phyloP scores from a whole-genome alignment of 306 rosid genomes.

The Begonia masoniana region DNA sequence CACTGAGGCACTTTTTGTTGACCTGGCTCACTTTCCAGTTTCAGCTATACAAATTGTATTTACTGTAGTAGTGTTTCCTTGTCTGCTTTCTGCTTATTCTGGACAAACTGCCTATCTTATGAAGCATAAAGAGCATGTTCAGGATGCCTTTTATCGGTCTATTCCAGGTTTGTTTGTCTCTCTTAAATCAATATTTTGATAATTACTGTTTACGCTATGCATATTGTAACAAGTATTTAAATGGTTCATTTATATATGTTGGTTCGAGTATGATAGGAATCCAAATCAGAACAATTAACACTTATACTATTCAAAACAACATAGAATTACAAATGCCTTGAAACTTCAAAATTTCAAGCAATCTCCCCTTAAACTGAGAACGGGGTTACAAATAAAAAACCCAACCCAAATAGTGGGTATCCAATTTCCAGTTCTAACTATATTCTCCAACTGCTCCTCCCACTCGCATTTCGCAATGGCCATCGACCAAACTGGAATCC shows the following conservation, averaged over 20 bases:
- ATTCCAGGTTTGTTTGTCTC: constrained; percentile 66
- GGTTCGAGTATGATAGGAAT: too few relatives aligned
- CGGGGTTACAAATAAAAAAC: too few relatives aligned
- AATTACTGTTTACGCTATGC: background rate
- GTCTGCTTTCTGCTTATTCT: constrained; percentile 88
- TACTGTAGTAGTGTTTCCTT: constrained; percentile 84
- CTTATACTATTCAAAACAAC: too few relatives aligned
- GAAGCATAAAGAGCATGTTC: constrained; percentile 33
- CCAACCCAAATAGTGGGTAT: too few relatives aligned
- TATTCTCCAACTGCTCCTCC: too few relatives aligned
- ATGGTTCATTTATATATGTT: background rate
- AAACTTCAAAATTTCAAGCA: too few relatives aligned
- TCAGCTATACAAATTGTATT: constrained; percentile 89
- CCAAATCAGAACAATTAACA: too few relatives aligned
- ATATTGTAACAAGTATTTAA: background rate
- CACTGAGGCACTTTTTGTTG: constrained; percentile 96
- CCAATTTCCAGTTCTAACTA: too few relatives aligned
- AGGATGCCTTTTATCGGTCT: constrained; percentile 66
- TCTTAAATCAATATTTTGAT: background rate
- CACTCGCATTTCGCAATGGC: too few relatives aligned
- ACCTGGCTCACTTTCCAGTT: constrained; percentile 93
- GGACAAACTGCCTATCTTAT: constrained; percentile 96
- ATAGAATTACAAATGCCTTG: too few relatives aligned
- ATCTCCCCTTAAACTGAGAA: too few relatives aligned
- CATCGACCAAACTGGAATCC: too few relatives aligned